Base-by-base conservation (phyloP, 192 early-diverging fungal species). In the Coemansia furcata region DNA sequence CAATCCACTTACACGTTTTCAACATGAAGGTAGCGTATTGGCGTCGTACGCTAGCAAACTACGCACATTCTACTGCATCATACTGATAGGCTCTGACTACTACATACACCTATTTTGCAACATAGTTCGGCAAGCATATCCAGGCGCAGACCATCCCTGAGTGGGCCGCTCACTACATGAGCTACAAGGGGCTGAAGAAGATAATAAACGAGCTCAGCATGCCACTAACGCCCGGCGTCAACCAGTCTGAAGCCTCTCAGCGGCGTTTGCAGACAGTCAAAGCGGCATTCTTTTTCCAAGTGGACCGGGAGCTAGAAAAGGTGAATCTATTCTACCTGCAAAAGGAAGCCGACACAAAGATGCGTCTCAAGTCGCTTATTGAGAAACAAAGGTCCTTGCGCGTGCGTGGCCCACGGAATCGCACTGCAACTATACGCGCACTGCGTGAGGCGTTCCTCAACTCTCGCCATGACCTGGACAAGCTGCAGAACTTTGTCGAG, bases 101-200 rank as follows among this genome's bases (percentile, higher is more conserved):
- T 5, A n/a, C 15, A 5, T 15, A 8, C 6, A 17, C 29, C 4
- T 30, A 9, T 29, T 54, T 15, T 54, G 50, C 50, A 30, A 32
- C 26, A 21, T 75, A 98, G 94, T 99, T 99, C 78, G 97, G 97
- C 84, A 99, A 99, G 83, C 93, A 93, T 80, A 96, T 99, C 67
- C 92, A 94, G 83, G 89, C 87, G 60, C 93, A 95, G 72, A 92
- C 91, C 73, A 86, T 91, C 67, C 86, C 91, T 62, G 96, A 98
- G 82, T 98, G 96, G 96, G 88, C 90, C 44, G 87, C 85, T 54
- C 92, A 98, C 70, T 98, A 96, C 74, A 88, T 99, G 83, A 94
- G 91, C 86, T 99, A 99, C 86, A 99, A 99, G 82, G 94, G 86
- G 12, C 89, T 99, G 43, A 99, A 99, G 83, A 98, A 98, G 84